These are phyloP conservation scores for Epichloe festucae DNA, from an alignment of 2,329 filamentous ascomycete genomes.

Conservation along the genomic window DNA sequence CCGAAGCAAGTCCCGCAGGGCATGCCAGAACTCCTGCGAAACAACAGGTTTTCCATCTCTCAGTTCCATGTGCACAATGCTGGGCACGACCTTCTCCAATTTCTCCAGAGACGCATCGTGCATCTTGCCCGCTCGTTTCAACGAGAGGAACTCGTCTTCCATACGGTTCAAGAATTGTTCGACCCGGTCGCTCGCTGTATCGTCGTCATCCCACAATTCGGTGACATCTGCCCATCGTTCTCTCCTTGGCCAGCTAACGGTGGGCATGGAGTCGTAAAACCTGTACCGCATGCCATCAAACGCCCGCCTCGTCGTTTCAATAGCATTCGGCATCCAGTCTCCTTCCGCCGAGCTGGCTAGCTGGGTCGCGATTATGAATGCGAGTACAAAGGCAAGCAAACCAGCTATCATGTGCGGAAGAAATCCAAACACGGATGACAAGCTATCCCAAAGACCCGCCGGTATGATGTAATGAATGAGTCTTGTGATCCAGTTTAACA, in stretches of 20 bases:
- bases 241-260: constrained; percentile 15
- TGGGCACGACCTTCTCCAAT: constrained; percentile 39
- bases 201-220: constrained; percentile 10
- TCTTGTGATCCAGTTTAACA: constrained; percentile 10
- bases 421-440: constrained; percentile 5
- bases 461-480: constrained; percentile 8
- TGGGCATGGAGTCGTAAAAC: constrained; percentile 13
- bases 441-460: constrained; percentile 1
- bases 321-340: constrained; percentile 3
- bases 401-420: constrained; percentile 5
- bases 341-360: constrained; percentile 1
- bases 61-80: constrained; percentile 40
- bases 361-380: constrained; percentile 4
- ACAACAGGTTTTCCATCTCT: constrained; percentile 40
- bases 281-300: constrained; percentile 7
- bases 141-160: constrained; percentile 16
- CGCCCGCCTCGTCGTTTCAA: constrained; percentile 2
- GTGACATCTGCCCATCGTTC: constrained; percentile 9
- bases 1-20: constrained; percentile 42
- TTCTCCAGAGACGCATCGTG: constrained; percentile 27
- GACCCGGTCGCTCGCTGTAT: constrained; percentile 9
- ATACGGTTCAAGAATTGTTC: constrained; percentile 15
- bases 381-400: constrained; percentile 4
- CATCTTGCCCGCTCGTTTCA: constrained; percentile 19
- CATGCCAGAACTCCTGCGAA: constrained; percentile 53